These are phyloP conservation scores for Bondarzewia mesenterica DNA, from an alignment of 1,284 basidiomycete genomes.

Conservation along the genomic window DNA sequence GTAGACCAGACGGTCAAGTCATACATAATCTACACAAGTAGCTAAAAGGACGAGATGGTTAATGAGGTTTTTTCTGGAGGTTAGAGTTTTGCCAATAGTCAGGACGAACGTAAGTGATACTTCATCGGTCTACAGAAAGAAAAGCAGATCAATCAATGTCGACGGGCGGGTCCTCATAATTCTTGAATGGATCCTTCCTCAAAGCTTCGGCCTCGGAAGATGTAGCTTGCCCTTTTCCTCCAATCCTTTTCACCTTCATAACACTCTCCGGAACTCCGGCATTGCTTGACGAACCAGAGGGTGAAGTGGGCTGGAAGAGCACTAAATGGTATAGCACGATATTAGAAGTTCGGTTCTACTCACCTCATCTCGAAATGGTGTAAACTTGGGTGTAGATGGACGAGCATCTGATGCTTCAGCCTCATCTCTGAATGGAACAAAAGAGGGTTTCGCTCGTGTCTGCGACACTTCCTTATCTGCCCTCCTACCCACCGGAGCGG, in stretches of 20 bases:
- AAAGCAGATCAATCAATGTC: background rate
- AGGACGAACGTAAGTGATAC: background rate
- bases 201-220: constrained; percentile 65
- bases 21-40: no score
- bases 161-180: constrained; percentile 35
- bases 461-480: background rate
- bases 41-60: no score
- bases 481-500: constrained; percentile 3
- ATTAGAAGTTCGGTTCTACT: constrained; percentile 15
- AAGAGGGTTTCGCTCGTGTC: background rate
- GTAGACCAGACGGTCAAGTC: no score
- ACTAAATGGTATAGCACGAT: constrained; percentile 4
- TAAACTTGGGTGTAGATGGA: constrained; percentile 44
- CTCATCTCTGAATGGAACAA: background rate
- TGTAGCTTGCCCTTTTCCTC: constrained; percentile 30
- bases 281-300: constrained; percentile 15
- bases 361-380: constrained; percentile 64
- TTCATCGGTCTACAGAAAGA: no score
- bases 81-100: no score
- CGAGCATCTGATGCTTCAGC: background rate
- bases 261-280: constrained; percentile 34
- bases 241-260: constrained; percentile 51
- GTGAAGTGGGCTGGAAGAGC: constrained; percentile 19
- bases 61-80: no score
- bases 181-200: constrained; percentile 71